A percentile compares a stretch with the other conserved stretches of the same genome.
phyloP scores from a whole-genome alignment of 768 basidiomycete species.

The Tricholoma sp. region DNA sequence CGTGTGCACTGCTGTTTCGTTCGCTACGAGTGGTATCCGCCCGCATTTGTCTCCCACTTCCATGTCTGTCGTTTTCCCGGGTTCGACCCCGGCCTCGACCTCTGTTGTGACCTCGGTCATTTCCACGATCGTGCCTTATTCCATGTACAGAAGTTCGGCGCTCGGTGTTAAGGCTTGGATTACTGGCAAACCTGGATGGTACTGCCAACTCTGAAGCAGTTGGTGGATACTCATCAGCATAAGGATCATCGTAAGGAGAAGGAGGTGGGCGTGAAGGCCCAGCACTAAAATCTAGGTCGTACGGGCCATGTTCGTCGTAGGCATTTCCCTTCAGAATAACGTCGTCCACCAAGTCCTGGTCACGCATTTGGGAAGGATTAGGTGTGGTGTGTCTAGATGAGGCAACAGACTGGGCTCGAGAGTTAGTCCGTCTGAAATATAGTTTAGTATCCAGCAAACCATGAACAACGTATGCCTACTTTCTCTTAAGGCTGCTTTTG shows the following conservation, averaged over 20 bases:
- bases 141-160: constrained; percentile 1
- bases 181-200: background rate
- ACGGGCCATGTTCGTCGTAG: constrained; percentile 62
- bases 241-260: constrained; percentile 77
- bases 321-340: constrained; percentile 48
- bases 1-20: constrained; percentile 12
- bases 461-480: constrained; percentile 32
- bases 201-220: background rate
- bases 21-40: constrained; percentile 9
- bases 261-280: constrained; percentile 61
- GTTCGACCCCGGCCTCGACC: constrained; percentile 30
- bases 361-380: constrained; percentile 45
- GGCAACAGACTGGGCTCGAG: constrained; percentile 41
- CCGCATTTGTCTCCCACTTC: constrained; percentile 17
- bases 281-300: constrained; percentile 57
- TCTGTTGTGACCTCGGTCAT: constrained; percentile 35
- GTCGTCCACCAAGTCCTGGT: constrained; percentile 48
- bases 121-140: constrained; percentile 20
- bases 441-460: constrained; percentile 2
- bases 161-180: background rate
- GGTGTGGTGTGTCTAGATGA: constrained; percentile 56
- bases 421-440: constrained; percentile 45
- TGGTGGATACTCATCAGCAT: constrained; percentile 42
- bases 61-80: constrained; percentile 23
- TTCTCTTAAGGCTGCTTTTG: constrained; percentile 55